A percentile compares a stretch with the other conserved stretches of the same genome.
Conservation (phyloP, 73 alveolate genomes). For the Paramecium primaurelia region DNA sequence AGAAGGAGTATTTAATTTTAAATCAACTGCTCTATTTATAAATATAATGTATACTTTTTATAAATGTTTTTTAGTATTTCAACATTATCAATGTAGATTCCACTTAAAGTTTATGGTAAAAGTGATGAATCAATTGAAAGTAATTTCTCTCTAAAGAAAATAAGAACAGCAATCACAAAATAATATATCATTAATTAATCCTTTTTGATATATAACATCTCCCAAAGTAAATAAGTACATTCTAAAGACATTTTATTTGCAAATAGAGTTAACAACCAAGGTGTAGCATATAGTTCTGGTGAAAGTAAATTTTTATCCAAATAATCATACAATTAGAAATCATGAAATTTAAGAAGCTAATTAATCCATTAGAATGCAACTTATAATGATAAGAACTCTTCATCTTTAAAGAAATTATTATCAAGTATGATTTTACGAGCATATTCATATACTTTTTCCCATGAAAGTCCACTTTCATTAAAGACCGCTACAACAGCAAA, state of each 20-base stretch:
- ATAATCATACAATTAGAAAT: not conserved
- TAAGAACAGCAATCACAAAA: not conserved
- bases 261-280: conserved; percentile 11
- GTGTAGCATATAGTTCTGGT: conserved; percentile 40
- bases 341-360: conserved; percentile 16
- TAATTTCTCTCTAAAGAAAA: not conserved
- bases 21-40: conserved; percentile 16
- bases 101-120: conserved; percentile 15
- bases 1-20: not conserved
- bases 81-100: not conserved
- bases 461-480: conserved; percentile 18
- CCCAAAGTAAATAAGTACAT: conserved; percentile 8
- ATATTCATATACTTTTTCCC: conserved; percentile 45
- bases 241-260: conserved; percentile 35
- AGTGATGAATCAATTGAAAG: not conserved
- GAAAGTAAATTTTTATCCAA: not conserved
- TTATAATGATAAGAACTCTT: not conserved
- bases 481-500: conserved; percentile 38
- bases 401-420: conserved; percentile 8
- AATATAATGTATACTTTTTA: not conserved
- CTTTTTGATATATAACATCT: not conserved
- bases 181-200: not conserved
- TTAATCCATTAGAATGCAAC: not conserved
- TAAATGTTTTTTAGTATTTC: not conserved
- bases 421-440: conserved; percentile 3